Evolutionary conservation across 352 stramenopile species (phyloP).

Genomic region (Phytophthora crassamura): DNA sequence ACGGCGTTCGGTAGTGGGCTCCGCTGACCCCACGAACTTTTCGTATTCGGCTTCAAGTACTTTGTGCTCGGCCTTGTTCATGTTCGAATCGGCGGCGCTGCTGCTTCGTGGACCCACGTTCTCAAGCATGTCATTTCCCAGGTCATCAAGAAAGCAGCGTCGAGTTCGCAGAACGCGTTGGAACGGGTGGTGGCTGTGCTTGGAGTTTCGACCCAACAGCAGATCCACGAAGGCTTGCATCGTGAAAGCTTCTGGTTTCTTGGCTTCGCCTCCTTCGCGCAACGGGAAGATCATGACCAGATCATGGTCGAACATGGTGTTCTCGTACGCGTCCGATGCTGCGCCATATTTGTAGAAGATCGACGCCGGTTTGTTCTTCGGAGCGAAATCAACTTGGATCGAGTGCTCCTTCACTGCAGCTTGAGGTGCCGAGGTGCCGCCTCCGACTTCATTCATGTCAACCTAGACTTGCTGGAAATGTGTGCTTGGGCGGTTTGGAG

Average conservation of each 20-base stretch:
- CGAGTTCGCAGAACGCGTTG: slow-evolving; percentile 59
- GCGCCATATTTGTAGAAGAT: slow-evolving; percentile 33
- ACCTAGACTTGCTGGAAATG: not conserved
- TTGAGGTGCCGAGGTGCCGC: slow-evolving; percentile 19
- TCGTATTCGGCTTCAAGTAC: slow-evolving; percentile 67
- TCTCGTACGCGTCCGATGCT: slow-evolving; percentile 41
- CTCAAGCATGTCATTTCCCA: slow-evolving; percentile 46
- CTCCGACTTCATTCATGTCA: slow-evolving; percentile 16
- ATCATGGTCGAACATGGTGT: slow-evolving; percentile 69
- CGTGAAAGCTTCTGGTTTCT: slow-evolving; percentile 59
- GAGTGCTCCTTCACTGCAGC: slow-evolving; percentile 28
- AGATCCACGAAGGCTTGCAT: slow-evolving; percentile 62
- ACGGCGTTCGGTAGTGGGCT: slow-evolving; percentile 49
- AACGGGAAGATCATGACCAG: slow-evolving; percentile 79
- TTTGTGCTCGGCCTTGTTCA: slow-evolving; percentile 30
- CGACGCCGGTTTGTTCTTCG: slow-evolving; percentile 34
- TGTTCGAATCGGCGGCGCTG: slow-evolving; percentile 33
- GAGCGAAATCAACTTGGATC: slow-evolving; percentile 41
- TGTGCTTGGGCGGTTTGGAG: slow-evolving; percentile 12
- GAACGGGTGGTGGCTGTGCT: slow-evolving; percentile 49
- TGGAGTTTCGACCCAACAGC: slow-evolving; percentile 54
- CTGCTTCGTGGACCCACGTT: slow-evolving; percentile 35
- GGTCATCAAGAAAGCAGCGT: slow-evolving; percentile 70
- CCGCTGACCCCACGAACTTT: slow-evolving; percentile 41
- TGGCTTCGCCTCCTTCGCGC: slow-evolving; percentile 59